Evolutionary conservation across 768 basidiomycete species (phyloP), one percentile per base, ranked within the genome.

Genomic region (Lactarius sanguifluus): DNA sequence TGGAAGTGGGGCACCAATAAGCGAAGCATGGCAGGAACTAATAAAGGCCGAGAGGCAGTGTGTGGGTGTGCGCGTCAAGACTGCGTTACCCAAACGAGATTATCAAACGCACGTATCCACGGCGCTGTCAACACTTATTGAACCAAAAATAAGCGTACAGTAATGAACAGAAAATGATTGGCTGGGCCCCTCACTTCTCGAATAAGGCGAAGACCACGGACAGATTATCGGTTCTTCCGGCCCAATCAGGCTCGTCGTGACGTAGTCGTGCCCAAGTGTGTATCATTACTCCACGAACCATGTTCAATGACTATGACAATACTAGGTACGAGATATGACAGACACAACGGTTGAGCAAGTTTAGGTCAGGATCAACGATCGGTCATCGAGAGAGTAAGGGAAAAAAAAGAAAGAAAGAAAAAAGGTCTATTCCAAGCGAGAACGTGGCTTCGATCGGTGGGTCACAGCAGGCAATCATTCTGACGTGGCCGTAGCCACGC

Each of bases 401-500:
- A 34, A 18, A 28, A 12, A 28, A 47, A 8, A 32, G 30, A 32
- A 16, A 9, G 47, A 47, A 47, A 32, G 32, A 34, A 10, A 10
- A 61, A 47, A 47, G 23, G 34, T 63, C 57, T 59, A 59, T 45
- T 55, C 25, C 36, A 25, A 40, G n/a, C 28, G 6, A 54, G 57
- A 50, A 60, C 30, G 28, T 38, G 61, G 52, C 25, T 12, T 28
- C 20, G 18, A 28, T 55, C 40, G 3, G 18, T 30, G 32, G 12
- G 34, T 20, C 23, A 23, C 41, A 40, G 20, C 8, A 20, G 20
- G 52, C 41, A 38, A 45, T 77, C 70, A 79, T 38, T 80, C 77
- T 41, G 78, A 75, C 30, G 47, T 61, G n/a, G 80, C 79, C 5
- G 76, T 77, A 55, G 80, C 77, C 57, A 82, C 79, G 57, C 79